phyloP scores from a whole-genome alignment of 1,284 basidiomycete species.

The Tranzscheliella williamsii region DNA sequence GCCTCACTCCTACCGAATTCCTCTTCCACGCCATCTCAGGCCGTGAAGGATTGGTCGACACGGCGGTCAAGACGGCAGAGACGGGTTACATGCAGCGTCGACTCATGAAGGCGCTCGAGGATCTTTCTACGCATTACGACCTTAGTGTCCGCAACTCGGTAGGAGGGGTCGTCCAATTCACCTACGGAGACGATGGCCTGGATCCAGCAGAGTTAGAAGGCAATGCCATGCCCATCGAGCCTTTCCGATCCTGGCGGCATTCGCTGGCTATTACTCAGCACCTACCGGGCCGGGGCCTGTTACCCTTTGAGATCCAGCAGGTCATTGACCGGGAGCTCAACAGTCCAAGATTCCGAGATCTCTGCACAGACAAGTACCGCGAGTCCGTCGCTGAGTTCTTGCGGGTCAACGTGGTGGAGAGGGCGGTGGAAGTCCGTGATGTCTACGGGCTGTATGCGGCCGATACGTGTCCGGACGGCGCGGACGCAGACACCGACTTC shows the following conservation, averaged over 20 bases:
- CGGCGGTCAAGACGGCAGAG: slow-evolving; percentile 98
- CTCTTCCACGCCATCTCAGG: slow-evolving; percentile 99
- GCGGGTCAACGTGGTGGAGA: slow-evolving; percentile 70
- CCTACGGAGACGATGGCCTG: slow-evolving; percentile 94
- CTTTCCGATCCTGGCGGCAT: slow-evolving; percentile 78
- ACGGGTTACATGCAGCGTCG: slow-evolving; percentile 99
- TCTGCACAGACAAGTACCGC: slow-evolving; percentile 72
- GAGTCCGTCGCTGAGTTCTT: slow-evolving; percentile 78
- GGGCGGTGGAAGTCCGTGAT: slow-evolving; percentile 73
- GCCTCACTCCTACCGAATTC: slow-evolving; percentile 94
- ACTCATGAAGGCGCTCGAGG: slow-evolving; percentile 98
- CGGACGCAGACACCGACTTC: slow-evolving; percentile 77
- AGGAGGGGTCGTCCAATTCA: slow-evolving; percentile 96
- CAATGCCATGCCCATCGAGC: slow-evolving; percentile 76
- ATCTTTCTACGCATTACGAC: slow-evolving; percentile 95
- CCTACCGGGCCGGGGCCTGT: slow-evolving; percentile 67
- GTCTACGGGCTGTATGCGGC: slow-evolving; percentile 84
- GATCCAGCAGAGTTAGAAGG: slow-evolving; percentile 96
- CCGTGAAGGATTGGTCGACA: slow-evolving; percentile 97
- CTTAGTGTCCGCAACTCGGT: slow-evolving; percentile 92
- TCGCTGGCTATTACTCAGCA: slow-evolving; percentile 70
- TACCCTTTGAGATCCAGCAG: slow-evolving; percentile 85
- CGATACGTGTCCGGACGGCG: slow-evolving; percentile 73
- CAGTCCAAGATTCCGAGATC: slow-evolving; percentile 66
- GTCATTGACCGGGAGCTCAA: slow-evolving; percentile 72